These are phyloP conservation scores for Brassica incana DNA, from an alignment of 345 rosid genomes.

Conservation along the genomic window DNA sequence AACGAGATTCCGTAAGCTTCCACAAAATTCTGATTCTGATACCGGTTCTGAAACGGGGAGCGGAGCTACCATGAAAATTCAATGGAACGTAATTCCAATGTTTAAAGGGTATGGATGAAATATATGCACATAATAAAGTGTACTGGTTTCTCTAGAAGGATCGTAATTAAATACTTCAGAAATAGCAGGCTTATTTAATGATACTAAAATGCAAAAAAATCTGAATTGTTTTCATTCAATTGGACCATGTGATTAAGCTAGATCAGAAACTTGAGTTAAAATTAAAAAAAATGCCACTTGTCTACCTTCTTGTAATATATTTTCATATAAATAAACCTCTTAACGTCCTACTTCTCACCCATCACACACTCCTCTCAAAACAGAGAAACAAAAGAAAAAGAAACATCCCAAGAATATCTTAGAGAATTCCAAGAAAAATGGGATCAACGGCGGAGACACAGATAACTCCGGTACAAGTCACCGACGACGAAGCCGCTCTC, in stretches of 20 bases:
- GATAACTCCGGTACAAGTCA: conserved; percentile 66
- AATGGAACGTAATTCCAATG: not conserved
- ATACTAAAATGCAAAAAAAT: conserved; percentile 2
- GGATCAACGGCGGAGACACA: conserved; percentile 70
- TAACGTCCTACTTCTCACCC: conserved; percentile 26
- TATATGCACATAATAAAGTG: not conserved
- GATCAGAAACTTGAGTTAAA: conserved; percentile 8
- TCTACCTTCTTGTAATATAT: conserved; percentile 10
- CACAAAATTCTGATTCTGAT: no score
- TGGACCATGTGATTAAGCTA: conserved; percentile 10
- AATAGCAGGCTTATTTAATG: not conserved
- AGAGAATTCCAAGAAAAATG: conserved; percentile 38
- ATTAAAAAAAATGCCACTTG: conserved; percentile 7
- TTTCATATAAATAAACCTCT: conserved; percentile 33
- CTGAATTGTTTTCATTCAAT: not conserved
- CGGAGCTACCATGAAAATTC: no score
- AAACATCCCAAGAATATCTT: not conserved
- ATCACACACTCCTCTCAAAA: conserved; percentile 25
- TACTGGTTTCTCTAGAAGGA: not conserved
- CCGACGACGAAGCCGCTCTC: conserved; percentile 71
- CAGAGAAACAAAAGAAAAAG: not conserved
- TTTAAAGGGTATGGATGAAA: not conserved
- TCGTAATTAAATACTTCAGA: not conserved
- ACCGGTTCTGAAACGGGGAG: no score
- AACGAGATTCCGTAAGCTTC: no score